These are phyloP conservation scores for Zygosaccharomyces rouxii DNA, from an alignment of 805 yeast genomes.

Conservation along the genomic window DNA sequence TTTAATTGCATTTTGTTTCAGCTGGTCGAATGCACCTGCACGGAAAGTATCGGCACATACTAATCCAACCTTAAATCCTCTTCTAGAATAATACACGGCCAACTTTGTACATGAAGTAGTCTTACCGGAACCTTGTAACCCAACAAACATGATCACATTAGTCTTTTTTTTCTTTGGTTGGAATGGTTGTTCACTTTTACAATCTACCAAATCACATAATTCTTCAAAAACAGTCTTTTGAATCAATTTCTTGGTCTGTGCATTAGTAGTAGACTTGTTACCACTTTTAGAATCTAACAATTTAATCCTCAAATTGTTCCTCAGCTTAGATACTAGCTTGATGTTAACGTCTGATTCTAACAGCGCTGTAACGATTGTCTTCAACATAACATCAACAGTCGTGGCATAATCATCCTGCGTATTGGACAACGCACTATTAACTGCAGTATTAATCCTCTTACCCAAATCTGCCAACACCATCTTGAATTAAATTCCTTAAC, in stretches of 20 bases:
- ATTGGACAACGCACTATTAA: conserved; percentile 55
- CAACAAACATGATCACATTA: conserved; percentile 93
- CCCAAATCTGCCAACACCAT: conserved; percentile 84
- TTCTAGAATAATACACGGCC: conserved; percentile 88
- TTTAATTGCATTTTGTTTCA: conserved; percentile 94
- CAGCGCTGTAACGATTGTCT: conserved; percentile 85
- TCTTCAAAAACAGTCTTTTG: conserved; percentile 96
- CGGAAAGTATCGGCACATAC: conserved; percentile 99
- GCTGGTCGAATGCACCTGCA: conserved; percentile 99
- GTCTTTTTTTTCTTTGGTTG: conserved; percentile 81
- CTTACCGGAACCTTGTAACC: conserved; percentile 98
- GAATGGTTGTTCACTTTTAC: conserved; percentile 48
- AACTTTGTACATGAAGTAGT: conserved; percentile 96
- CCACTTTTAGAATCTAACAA: conserved; percentile 52
- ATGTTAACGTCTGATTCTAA: conserved; percentile 94
- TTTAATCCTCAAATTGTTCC: conserved; percentile 63
- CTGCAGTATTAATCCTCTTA: conserved; percentile 68
- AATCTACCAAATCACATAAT: conserved; percentile 79
- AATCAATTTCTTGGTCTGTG: conserved; percentile 69
- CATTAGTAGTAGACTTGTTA: conserved; percentile 23
- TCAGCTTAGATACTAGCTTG: conserved; percentile 68
- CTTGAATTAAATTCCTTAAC: not conserved
- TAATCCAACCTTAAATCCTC: conserved; percentile 92
- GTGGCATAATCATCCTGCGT: conserved; percentile 52
- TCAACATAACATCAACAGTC: conserved; percentile 67